phyloP scores from a whole-genome alignment of 2,329 filamentous ascomycete genomes.

The Sporothrix euskadiensis region DNA sequence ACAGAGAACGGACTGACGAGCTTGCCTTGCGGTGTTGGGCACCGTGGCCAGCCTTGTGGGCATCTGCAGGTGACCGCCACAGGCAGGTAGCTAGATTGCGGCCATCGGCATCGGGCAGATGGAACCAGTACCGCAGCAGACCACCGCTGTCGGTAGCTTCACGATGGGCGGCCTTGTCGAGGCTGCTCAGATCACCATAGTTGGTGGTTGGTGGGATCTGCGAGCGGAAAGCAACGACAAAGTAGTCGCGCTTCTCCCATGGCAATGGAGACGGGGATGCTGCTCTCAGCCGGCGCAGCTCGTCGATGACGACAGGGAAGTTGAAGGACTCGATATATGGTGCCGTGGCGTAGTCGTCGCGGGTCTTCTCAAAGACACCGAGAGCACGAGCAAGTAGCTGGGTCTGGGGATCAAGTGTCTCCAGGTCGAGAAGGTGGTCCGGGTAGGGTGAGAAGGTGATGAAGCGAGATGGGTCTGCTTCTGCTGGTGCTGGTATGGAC shows the following conservation, averaged over 20 bases:
- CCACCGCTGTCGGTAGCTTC: constrained; percentile 80
- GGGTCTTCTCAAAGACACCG: constrained; percentile 60
- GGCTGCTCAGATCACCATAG: constrained; percentile 64
- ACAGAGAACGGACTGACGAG: constrained; percentile 63
- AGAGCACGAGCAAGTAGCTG: constrained; percentile 72
- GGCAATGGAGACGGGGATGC: not conserved
- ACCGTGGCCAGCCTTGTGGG: constrained; percentile 59
- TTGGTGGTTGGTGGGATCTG: constrained; percentile 67
- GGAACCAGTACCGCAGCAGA: constrained; percentile 90
- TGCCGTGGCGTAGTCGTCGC: constrained; percentile 73
- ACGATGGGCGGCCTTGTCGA: constrained; percentile 77
- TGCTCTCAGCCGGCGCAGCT: constrained; percentile 55
- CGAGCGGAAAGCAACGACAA: constrained; percentile 82
- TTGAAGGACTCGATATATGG: constrained; percentile 76
- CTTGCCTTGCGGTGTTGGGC: constrained; percentile 65
- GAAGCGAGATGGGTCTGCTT: constrained; percentile 34
- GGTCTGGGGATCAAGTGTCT: constrained; percentile 64
- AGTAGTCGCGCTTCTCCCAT: constrained; percentile 69
- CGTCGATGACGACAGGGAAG: constrained; percentile 63
- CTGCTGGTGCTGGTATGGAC: not conserved
- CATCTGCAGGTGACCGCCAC: constrained; percentile 63
- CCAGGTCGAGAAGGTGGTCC: constrained; percentile 72
- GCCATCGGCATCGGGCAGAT: constrained; percentile 65
- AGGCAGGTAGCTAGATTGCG: constrained; percentile 81
- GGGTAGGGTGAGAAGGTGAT: constrained; percentile 75